phyloP scores from a whole-genome alignment of 768 basidiomycete genomes.

The Astraeus odoratus region DNA sequence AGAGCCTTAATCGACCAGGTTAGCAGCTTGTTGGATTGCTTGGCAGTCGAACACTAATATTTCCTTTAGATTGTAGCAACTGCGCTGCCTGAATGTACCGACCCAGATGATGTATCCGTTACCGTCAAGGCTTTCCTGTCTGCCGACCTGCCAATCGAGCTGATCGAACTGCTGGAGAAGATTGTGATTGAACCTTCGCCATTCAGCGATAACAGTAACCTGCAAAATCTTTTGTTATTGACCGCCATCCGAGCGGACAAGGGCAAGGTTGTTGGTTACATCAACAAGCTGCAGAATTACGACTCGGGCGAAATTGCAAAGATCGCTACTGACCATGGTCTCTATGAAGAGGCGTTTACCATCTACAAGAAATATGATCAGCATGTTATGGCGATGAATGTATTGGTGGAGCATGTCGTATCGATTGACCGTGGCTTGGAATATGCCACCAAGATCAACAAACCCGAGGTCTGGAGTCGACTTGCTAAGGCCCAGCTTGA shows the following conservation, averaged over 20 bases:
- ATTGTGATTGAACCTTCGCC: conserved; percentile 96
- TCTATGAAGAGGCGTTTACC: conserved; percentile 93
- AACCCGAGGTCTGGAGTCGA: conserved; percentile 94
- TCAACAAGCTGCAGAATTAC: conserved; percentile 95
- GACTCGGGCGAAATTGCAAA: conserved; percentile 91
- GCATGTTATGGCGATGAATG: conserved; percentile 93
- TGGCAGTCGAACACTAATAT: background rate
- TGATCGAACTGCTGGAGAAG: conserved; percentile 97
- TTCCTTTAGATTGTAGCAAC: conserved; percentile 74
- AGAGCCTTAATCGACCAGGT: conserved; percentile 93
- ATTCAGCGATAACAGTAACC: conserved; percentile 94
- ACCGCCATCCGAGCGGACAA: conserved; percentile 97
- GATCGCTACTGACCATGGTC: conserved; percentile 92
- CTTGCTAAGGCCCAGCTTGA: conserved; percentile 99
- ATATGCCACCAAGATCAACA: conserved; percentile 93
- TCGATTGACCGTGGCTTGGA: conserved; percentile 95
- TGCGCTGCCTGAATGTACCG: conserved; percentile 93
- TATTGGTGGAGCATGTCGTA: conserved; percentile 96
- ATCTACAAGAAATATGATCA: conserved; percentile 98
- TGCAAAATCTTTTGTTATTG: conserved; percentile 91
- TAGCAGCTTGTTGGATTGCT: conserved; percentile 7
- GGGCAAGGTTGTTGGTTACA: conserved; percentile 96
- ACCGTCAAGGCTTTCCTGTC: conserved; percentile 98
- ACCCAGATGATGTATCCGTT: conserved; percentile 96
- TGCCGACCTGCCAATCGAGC: conserved; percentile 92